These are phyloP conservation scores for Boehmeria nivea DNA, from an alignment of 306 rosid genomes.

Conservation along the genomic window DNA sequence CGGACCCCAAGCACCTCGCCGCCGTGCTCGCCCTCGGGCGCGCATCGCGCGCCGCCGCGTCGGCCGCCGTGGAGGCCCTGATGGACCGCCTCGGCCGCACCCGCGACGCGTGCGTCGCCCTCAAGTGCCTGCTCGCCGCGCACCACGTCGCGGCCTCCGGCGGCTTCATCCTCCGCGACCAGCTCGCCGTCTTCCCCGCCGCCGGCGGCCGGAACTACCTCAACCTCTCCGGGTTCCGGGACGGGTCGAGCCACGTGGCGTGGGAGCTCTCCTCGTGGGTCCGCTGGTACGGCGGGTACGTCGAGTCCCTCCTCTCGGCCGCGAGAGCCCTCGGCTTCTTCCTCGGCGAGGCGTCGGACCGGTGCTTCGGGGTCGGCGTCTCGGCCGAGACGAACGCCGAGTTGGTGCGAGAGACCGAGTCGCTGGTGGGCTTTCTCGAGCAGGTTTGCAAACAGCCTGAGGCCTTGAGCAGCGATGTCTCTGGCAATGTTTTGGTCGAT, in stretches of 20 bases:
- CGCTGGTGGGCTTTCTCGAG: conserved; percentile 40
- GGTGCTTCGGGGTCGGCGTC: conserved; percentile 1
- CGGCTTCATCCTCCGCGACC: conserved; percentile 79
- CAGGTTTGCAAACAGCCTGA: conserved; percentile 45
- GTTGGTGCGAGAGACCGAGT: conserved; percentile 46
- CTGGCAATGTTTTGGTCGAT: conserved; percentile 38
- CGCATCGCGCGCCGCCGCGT: conserved; percentile 75
- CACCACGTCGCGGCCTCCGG: conserved; percentile 61
- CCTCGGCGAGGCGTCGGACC: conserved; percentile 29
- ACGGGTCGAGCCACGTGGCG: conserved; percentile 25
- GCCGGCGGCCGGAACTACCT: conserved; percentile 86
- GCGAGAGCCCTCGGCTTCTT: conserved; percentile 53
- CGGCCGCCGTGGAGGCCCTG: conserved; percentile 52
- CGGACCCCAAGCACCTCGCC: conserved; percentile 42
- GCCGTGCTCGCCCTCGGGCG: conserved; percentile 56
- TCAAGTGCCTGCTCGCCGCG: conserved; percentile 75
- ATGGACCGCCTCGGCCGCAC: conserved; percentile 83
- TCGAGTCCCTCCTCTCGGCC: conserved; percentile 43
- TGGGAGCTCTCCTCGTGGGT: conserved; percentile 89
- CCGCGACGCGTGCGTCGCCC: conserved; percentile 71
- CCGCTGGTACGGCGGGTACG: conserved; percentile 70
- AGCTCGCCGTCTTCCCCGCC: conserved; percentile 66
- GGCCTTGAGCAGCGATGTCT: not conserved
- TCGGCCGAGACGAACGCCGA: conserved; percentile 39
- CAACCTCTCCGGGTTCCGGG: conserved; percentile 80